phyloP scores from a whole-genome alignment of 2,329 filamentous ascomycete genomes.

The Exophiala sp. region DNA sequence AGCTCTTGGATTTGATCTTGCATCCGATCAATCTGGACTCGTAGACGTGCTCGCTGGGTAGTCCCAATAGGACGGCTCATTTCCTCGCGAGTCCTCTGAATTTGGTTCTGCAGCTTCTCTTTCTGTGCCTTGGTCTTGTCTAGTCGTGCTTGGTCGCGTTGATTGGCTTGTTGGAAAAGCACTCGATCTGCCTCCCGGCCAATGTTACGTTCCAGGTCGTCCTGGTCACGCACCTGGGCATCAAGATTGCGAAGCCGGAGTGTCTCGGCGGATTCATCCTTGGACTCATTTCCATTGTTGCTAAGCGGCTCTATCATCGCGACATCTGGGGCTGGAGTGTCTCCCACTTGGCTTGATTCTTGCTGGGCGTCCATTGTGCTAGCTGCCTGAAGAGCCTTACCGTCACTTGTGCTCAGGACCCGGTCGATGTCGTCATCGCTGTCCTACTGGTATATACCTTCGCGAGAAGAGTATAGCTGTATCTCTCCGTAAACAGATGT shows the following conservation, averaged over 20 bases:
- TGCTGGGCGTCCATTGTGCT: constrained; percentile 6
- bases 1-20: constrained; percentile 58
- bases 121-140: constrained; percentile 51
- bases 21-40: constrained; percentile 34
- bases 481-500: no score
- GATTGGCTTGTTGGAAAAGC: constrained; percentile 56
- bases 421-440: constrained; percentile 7
- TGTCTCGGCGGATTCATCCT: constrained; percentile 48
- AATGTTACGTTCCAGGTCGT: constrained; percentile 86
- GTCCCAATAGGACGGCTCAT: constrained; percentile 51
- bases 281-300: background rate
- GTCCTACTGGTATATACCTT: no score
- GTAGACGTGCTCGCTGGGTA: constrained; percentile 37
- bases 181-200: constrained; percentile 57
- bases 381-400: background rate
- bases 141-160: constrained; percentile 57
- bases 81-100: constrained; percentile 54
- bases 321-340: background rate
- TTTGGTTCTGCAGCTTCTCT: constrained; percentile 58
- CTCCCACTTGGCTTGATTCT: background rate
- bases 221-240: constrained; percentile 71
- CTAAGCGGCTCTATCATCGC: background rate
- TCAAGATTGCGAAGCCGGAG: constrained; percentile 58
- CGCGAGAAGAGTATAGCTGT: no score
- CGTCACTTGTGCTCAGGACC: background rate